phyloP scores from a whole-genome alignment of 495 filamentous ascomycete species.

The Podospora anserina region DNA sequence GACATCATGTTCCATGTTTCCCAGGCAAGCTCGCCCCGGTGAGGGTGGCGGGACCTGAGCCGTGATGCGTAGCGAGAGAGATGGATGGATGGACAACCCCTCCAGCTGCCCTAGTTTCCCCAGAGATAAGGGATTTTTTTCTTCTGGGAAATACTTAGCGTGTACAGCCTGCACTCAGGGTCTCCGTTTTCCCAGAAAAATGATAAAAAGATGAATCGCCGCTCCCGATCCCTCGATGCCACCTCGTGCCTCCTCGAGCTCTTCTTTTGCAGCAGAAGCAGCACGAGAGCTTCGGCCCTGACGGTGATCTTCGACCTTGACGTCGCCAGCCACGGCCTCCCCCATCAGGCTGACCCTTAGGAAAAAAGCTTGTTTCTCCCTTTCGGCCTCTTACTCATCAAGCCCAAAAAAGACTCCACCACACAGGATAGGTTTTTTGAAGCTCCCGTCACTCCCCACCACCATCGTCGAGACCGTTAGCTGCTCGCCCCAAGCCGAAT shows the following conservation, averaged over 20 bases:
- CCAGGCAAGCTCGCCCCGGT: not conserved
- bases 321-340: not conserved
- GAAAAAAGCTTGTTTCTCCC: not conserved
- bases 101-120: constrained; percentile 23
- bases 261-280: not conserved
- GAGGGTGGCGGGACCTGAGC: not conserved
- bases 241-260: not conserved
- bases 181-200: constrained; percentile 9
- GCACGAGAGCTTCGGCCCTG: constrained; percentile 8
- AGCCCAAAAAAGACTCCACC: not conserved
- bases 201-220: constrained; percentile 14
- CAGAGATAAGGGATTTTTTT: constrained; percentile 35
- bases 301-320: not conserved
- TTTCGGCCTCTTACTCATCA: not conserved
- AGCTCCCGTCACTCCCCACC: not conserved
- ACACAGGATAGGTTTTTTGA: not conserved
- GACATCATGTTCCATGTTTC: constrained; percentile 7
- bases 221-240: constrained; percentile 4
- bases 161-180: not conserved
- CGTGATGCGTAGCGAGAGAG: not conserved
- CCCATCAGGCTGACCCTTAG: not conserved
- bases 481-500: not conserved
- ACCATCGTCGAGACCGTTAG: not conserved
- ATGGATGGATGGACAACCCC: not conserved
- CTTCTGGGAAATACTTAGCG: constrained; percentile 14